Percentiles rank a stretch among this genome's conserved stretches.
Evolutionary conservation across 192 early-diverging fungal genomes (phyloP).

Genomic region (Mortierella alpina): DNA sequence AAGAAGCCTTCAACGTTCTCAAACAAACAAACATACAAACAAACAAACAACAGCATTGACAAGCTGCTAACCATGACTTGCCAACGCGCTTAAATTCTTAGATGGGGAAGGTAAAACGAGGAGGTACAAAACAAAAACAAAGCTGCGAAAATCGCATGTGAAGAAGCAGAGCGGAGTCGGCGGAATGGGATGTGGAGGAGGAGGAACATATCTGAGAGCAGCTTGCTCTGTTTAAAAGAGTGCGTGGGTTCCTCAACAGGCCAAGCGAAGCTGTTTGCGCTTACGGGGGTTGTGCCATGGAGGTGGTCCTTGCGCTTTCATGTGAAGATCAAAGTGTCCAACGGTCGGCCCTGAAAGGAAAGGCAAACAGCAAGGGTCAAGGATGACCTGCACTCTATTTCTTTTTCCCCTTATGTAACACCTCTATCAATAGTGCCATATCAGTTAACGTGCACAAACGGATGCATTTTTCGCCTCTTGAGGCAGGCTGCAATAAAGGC

Average conservation of each 20-base stretch:
- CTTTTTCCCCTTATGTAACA: not conserved
- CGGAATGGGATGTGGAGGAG: slow-evolving; percentile 1
- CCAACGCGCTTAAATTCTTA: too few species aligned
- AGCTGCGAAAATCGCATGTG: slow-evolving; percentile 39
- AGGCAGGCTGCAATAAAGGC: too few species aligned
- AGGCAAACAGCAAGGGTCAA: not conserved
- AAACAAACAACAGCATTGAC: not conserved
- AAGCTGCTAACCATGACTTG: not conserved
- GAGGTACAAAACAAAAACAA: slow-evolving; percentile 13
- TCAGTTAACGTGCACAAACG: too few species aligned
- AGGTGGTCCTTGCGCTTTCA: slow-evolving; percentile 32
- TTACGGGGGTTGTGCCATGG: too few species aligned
- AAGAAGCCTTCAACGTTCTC: too few species aligned
- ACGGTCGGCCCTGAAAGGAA: not conserved
- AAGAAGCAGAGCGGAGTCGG: slow-evolving; percentile 8
- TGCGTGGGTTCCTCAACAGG: not conserved
- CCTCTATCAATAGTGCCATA: too few species aligned
- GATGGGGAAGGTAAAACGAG: not conserved
- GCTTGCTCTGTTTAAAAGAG: slow-evolving; percentile 1
- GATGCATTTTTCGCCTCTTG: too few species aligned
- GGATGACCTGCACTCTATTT: not conserved
- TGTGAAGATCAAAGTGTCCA: slow-evolving; percentile 17
- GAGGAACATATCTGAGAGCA: not conserved
- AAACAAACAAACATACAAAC: too few species aligned
- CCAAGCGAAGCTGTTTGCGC: not conserved